phyloP scores from a whole-genome alignment of 176 grass and related monocot genomes.

The Pharus latifolius region DNA sequence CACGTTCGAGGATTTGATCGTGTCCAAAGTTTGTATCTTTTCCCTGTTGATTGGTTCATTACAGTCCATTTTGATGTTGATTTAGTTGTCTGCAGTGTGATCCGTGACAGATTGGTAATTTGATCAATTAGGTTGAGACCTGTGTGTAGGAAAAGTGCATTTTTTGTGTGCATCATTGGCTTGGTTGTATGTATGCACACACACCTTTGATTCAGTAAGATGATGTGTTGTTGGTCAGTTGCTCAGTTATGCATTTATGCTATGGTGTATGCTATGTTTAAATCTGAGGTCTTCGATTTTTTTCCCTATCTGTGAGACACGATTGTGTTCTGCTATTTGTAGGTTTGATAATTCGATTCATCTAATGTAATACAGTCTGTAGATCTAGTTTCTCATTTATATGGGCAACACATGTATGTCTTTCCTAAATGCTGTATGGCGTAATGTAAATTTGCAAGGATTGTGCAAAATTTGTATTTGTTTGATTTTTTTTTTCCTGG shows the following conservation, averaged over 20 bases:
- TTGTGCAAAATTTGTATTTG: neutral
- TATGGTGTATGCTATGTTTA: too few relatives aligned
- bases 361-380: neutral
- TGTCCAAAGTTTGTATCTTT: constrained; percentile 54
- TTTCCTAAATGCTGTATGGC: neutral
- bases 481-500: neutral
- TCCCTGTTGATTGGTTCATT: neutral
- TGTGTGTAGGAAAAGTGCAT: too few relatives aligned
- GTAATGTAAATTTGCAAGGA: neutral
- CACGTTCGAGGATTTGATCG: constrained; percentile 60
- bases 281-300: neutral
- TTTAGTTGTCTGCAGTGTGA: neutral
- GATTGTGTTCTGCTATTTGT: neutral
- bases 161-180: neutral
- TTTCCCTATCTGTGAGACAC: too few relatives aligned
- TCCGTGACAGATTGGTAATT: too few relatives aligned
- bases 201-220: neutral
- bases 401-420: neutral
- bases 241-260: too few relatives aligned
- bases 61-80: neutral
- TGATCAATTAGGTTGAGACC: too few relatives aligned
- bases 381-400: neutral
- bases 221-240: too few relatives aligned
- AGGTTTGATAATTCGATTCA: neutral
- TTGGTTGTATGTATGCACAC: neutral